Evolutionary conservation across 371 early-diverging fungal species (phyloP), one percentile per base, ranked within the genome.

Genomic region (Mortierella sp.): DNA sequence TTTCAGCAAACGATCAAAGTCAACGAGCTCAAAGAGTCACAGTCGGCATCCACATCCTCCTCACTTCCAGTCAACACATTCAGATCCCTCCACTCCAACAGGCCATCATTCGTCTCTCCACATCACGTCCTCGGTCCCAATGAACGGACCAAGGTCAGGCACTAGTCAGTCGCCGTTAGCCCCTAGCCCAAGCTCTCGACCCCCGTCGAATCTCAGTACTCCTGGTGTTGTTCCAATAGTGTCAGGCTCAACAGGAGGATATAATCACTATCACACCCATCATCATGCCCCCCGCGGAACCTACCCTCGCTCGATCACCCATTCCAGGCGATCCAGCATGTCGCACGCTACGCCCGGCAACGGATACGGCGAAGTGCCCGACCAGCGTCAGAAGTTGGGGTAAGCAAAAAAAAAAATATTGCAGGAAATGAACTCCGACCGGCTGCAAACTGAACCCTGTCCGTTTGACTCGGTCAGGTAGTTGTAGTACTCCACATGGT

Each of bases 291-390:
- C 66, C 41, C 41, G 60, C 12, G 27, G 53, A 11, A 51, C 56
- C 7, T 60, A 53, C 30, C 70, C 70, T 4, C 47, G 57, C 4
- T 70, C 78, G 14, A 48, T 59, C 49, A 68, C 68, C 21, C 63
- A 61, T 17, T 69, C 78, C 19, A 60, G 70, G 2, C 78, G 70
- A 41, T 69, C 65, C 21, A 65, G 62, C 31, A 17, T 73, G n/a
- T 73, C 73, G 28, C 39, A 56, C 34, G n/a, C 57, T 4, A 15
- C 61, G 14, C 49, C 42, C 15, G 48, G 24, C 37, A 37, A 41
- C 32, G 48, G 59, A 17, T 42, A 32, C 19, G 46, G 56, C n/a
- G 64, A 57, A 27, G 53, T 48, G 50, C 41, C 66, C 11, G 58
- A 56, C 52, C 66, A 57, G 42, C 52, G 51, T 6, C 65, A 64